phyloP scores from a whole-genome alignment of 2,329 filamentous ascomycete genomes.

The Fusarium pseudonygamai region DNA sequence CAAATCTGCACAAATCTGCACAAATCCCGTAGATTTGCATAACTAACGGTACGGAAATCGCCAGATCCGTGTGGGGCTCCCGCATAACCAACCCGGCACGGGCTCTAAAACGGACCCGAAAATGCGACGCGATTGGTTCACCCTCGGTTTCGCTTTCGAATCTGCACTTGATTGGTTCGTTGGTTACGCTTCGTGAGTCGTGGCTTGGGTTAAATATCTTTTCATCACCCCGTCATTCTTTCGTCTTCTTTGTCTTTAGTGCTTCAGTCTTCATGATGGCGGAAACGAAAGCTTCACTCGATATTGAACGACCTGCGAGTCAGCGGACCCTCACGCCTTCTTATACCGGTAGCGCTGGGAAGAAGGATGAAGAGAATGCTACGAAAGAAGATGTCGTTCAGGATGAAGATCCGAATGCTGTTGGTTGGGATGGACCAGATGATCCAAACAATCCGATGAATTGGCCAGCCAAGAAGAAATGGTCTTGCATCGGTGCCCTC shows the following conservation, averaged over 20 bases:
- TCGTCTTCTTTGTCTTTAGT: background rate
- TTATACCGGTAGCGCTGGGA: background rate
- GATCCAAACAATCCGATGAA: constrained; percentile 72
- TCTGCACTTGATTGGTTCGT: background rate
- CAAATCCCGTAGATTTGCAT: constrained; percentile 8
- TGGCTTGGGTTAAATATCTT: constrained; percentile 10
- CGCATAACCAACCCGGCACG: constrained; percentile 13
- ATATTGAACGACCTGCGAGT: constrained; percentile 24
- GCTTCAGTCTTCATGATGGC: background rate
- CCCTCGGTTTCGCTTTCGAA: constrained; percentile 1
- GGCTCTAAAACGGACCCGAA: background rate
- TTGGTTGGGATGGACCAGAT: constrained; percentile 39
- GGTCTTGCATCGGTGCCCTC: constrained; percentile 47
- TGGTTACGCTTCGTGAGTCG: background rate
- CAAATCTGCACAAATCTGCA: background rate
- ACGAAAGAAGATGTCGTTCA: background rate
- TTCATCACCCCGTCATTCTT: background rate
- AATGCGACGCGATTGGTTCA: background rate
- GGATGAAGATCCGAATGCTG: constrained; percentile 32
- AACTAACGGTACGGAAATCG: constrained; percentile 11
- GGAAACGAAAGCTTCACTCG: background rate
- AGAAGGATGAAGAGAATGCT: constrained; percentile 18
- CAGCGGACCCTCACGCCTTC: constrained; percentile 31
- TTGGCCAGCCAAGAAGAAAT: constrained; percentile 64
- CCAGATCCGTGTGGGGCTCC: constrained; percentile 12